Conservation (phyloP, 73 alveolate species). For the Uronychia binucleata region DNA sequence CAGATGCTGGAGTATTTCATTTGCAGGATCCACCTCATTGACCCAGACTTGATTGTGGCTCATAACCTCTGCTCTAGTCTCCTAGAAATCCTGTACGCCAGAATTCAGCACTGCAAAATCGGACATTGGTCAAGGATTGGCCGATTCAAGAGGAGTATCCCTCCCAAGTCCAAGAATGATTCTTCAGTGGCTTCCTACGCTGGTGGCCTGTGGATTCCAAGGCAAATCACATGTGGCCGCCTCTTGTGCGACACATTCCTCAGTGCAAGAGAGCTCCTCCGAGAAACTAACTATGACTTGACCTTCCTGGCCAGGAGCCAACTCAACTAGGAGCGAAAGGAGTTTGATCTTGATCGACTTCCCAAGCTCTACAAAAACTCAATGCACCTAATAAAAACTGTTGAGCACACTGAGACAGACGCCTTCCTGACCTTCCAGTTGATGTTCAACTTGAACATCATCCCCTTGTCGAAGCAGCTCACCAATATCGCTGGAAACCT, state of each 20-base stretch:
- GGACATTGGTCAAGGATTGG: conserved; percentile 92
- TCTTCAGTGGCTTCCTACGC: conserved; percentile 58
- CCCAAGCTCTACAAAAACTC: conserved; percentile 64
- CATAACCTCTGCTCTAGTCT: conserved; percentile 89
- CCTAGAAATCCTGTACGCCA: conserved; percentile 75
- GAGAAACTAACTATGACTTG: conserved; percentile 89
- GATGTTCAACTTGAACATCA: conserved; percentile 77
- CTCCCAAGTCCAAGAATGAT: conserved; percentile 79
- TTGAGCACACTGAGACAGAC: conserved; percentile 86
- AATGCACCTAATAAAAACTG: conserved; percentile 54
- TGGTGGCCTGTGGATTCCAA: conserved; percentile 83
- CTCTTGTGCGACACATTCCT: conserved; percentile 91
- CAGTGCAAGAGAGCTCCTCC: conserved; percentile 85
- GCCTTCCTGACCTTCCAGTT: conserved; percentile 70
- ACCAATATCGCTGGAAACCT: conserved; percentile 98
- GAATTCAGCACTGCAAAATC: conserved; percentile 76
- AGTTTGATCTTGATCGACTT: conserved; percentile 83
- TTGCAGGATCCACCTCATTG: conserved; percentile 68
- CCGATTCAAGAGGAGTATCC: conserved; percentile 74
- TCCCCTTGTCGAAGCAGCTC: conserved; percentile 97
- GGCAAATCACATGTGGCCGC: conserved; percentile 84
- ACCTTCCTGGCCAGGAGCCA: conserved; percentile 79
- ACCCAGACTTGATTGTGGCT: conserved; percentile 95
- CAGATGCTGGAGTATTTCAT: conserved; percentile 78
- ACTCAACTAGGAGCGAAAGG: conserved; percentile 75